phyloP scores from a whole-genome alignment of 164 flowering plant genomes.

The Stephania cephalantha region DNA sequence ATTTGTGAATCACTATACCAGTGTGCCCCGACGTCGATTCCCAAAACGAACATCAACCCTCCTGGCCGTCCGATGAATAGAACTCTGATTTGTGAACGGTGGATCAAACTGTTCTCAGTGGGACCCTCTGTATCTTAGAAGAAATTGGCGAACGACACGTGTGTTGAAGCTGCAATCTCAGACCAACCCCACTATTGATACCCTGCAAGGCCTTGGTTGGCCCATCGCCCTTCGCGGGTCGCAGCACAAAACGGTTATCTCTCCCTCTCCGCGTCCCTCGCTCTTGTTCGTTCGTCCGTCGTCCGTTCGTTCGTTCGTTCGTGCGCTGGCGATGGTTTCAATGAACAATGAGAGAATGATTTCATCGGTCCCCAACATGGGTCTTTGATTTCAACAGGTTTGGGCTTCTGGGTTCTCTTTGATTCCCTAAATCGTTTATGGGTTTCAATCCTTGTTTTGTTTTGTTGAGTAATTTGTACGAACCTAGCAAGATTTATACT shows the following conservation, averaged over 20 bases:
- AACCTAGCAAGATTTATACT: not conserved
- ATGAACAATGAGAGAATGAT: not conserved
- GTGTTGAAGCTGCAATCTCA: not conserved
- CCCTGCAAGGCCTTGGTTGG: conserved; percentile 11
- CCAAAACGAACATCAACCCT: not conserved
- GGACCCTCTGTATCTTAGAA: not conserved
- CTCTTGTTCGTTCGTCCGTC: conserved; percentile 3
- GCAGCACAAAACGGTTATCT: conserved; percentile 29
- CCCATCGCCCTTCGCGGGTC: conserved; percentile 28
- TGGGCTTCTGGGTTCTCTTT: conserved; percentile 1
- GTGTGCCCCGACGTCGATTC: not conserved
- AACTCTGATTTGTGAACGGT: not conserved
- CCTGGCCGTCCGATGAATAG: not conserved
- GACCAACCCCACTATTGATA: not conserved
- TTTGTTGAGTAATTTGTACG: not conserved
- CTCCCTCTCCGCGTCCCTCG: conserved; percentile 14
- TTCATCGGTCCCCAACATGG: not conserved
- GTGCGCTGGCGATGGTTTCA: not conserved
- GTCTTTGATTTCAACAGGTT: conserved; percentile 18
- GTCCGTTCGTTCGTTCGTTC: not conserved
- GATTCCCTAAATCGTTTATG: not conserved
- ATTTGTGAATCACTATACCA: no score
- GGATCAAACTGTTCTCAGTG: not conserved
- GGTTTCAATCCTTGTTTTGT: conserved; percentile 10
- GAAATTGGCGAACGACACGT: not conserved